phyloP scores from a whole-genome alignment of 2,329 filamentous ascomycete genomes.

The Colletotrichum trifolii region DNA sequence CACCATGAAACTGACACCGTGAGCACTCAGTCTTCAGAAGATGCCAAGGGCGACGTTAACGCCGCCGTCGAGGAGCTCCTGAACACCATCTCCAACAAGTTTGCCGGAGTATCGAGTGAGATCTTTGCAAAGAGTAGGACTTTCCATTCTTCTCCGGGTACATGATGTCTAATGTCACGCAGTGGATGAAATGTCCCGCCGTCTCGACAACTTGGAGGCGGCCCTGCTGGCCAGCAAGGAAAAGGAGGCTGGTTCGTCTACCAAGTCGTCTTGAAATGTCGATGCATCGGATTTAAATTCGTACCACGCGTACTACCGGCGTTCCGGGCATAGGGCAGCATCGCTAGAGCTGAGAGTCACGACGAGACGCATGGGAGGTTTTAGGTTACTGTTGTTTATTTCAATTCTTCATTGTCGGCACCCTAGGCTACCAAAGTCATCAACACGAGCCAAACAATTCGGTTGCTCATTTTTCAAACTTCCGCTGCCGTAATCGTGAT shows the following conservation, averaged over 20 bases:
- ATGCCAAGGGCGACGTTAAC: slow-evolving; percentile 71
- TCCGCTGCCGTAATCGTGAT: slow-evolving; percentile 10
- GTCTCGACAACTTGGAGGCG: slow-evolving; percentile 85
- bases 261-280: slow-evolving; percentile 47
- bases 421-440: slow-evolving; percentile 29
- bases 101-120: slow-evolving; percentile 84
- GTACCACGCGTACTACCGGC: slow-evolving; percentile 4
- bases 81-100: slow-evolving; percentile 86
- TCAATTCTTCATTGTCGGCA: slow-evolving; percentile 14
- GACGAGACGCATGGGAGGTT: slow-evolving; percentile 10
- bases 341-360: slow-evolving; percentile 14
- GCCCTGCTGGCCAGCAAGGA: slow-evolving; percentile 71
- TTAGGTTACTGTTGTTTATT: slow-evolving; percentile 19
- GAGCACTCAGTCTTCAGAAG: slow-evolving; percentile 51
- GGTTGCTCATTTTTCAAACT: slow-evolving; percentile 18
- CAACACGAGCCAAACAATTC: slow-evolving; percentile 20
- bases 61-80: slow-evolving; percentile 88
- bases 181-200: slow-evolving; percentile 96
- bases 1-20: background rate
- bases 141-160: too few relatives aligned
- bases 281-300: background rate
- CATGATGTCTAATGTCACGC: slow-evolving; percentile 3
- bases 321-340: slow-evolving; percentile 12
- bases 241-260: slow-evolving; percentile 48
- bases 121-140: slow-evolving; percentile 87